A percentile compares a stretch with the other conserved stretches of the same genome.
Conservation (phyloP, 305 asterid species). For the Fraxinus latifolia region DNA sequence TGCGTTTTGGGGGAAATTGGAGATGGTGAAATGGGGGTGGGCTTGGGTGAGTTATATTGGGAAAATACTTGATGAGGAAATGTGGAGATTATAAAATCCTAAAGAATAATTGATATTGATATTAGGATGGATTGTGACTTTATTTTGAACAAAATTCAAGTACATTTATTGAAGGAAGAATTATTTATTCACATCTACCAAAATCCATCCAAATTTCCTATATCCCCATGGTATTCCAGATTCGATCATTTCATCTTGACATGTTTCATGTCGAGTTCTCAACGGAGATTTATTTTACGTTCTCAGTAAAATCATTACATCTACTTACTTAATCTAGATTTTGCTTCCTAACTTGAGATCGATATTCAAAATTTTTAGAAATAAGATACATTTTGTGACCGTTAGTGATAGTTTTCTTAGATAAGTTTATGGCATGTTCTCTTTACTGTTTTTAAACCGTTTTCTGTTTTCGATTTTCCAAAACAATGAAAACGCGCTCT, state of each 20-base stretch:
- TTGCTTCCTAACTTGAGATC: neutral
- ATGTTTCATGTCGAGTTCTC: neutral
- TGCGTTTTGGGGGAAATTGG: constrained; percentile 18
- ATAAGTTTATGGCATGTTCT: no score
- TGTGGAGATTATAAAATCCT: no score
- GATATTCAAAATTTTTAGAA: neutral
- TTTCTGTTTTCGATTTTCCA: no score
- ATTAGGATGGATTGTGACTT: neutral
- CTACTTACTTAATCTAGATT: neutral
- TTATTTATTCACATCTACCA: neutral
- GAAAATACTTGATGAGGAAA: neutral
- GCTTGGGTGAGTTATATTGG: neutral
- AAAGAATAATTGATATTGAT: neutral
- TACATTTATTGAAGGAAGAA: neutral
- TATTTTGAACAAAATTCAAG: neutral
- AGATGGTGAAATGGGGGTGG: constrained; percentile 6
- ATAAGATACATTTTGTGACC: neutral
- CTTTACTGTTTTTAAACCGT: no score
- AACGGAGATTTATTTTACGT: neutral
- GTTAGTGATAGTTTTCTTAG: neutral
- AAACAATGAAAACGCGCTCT: no score
- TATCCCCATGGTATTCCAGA: neutral
- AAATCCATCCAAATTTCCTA: neutral
- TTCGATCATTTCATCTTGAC: no score
- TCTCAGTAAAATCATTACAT: neutral